phyloP scores from a whole-genome alignment of 306 rosid genomes.

The Myrica gale region DNA sequence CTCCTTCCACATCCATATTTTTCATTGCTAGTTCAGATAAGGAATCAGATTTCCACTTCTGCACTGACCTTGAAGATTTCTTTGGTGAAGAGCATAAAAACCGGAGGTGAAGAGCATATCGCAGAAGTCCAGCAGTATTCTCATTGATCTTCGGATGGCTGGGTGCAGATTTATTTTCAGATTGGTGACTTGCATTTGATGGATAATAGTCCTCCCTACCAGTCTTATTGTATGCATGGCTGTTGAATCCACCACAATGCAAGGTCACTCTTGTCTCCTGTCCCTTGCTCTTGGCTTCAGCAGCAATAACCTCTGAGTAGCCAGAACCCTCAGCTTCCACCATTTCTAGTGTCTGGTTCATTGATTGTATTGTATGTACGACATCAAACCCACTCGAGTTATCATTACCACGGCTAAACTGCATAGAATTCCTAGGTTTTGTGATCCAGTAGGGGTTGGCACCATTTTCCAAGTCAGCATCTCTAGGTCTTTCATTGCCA shows the following conservation, averaged over 20 bases:
- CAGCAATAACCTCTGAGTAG: neutral
- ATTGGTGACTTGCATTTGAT: slow-evolving; percentile 17
- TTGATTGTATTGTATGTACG: neutral
- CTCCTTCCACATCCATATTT: slow-evolving; percentile 34
- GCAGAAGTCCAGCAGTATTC: slow-evolving; percentile 42
- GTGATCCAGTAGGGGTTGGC: slow-evolving; percentile 27
- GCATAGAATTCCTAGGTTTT: slow-evolving; percentile 19
- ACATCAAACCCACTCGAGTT: slow-evolving; percentile 9
- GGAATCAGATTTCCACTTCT: slow-evolving; percentile 45
- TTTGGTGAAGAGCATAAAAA: slow-evolving; percentile 57
- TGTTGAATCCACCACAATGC: slow-evolving; percentile 26
- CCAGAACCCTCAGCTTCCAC: neutral
- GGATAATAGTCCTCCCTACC: slow-evolving; percentile 25
- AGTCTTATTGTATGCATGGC: slow-evolving; percentile 21
- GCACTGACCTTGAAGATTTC: slow-evolving; percentile 51
- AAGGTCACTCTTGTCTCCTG: slow-evolving; percentile 23
- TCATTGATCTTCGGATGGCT: slow-evolving; percentile 37
- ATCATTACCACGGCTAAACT: neutral
- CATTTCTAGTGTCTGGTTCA: slow-evolving; percentile 2
- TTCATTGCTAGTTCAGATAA: slow-evolving; percentile 36
- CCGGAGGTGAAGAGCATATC: slow-evolving; percentile 74
- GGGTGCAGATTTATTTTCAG: slow-evolving; percentile 27
- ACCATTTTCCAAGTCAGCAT: slow-evolving; percentile 29
- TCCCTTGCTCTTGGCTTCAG: slow-evolving; percentile 4
- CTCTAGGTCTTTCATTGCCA: slow-evolving; percentile 36